Evolutionary conservation across 805 yeast species (phyloP).

Genomic region (Nakazawaea sp.): DNA sequence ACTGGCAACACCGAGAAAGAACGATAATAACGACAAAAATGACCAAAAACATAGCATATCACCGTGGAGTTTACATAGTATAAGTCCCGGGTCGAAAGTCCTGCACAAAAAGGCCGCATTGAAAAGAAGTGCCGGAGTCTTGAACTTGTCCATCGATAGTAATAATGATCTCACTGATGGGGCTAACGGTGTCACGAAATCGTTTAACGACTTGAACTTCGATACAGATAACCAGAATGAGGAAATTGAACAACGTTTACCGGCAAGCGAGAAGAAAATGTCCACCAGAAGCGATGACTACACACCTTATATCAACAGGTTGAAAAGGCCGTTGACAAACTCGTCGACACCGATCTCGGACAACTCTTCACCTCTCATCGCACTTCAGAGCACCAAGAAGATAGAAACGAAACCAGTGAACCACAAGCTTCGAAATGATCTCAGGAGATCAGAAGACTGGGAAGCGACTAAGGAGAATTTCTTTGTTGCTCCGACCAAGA

Average conservation of each 20-base stretch:
- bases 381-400: not conserved
- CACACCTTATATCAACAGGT: conserved; percentile 7
- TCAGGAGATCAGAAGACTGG: too few relatives aligned
- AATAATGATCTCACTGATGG: conserved; percentile 7
- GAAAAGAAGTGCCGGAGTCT: conserved; percentile 46
- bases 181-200: conserved; percentile 21
- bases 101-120: conserved; percentile 23
- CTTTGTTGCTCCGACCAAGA: not conserved
- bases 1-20: not conserved
- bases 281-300: too few relatives aligned
- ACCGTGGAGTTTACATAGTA: conserved; percentile 7
- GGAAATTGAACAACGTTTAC: not conserved
- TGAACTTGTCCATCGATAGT: conserved; percentile 40
- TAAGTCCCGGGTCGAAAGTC: conserved; percentile 6
- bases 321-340: conserved; percentile 8
- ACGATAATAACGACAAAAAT: not conserved
- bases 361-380: conserved; percentile 7
- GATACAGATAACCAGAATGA: conserved; percentile 12
- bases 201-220: conserved; percentile 27
- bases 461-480: conserved; percentile 4
- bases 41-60: not conserved
- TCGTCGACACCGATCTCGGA: conserved; percentile 5
- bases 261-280: not conserved
- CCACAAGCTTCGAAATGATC: too few relatives aligned
- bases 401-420: not conserved